Conservation (phyloP, 177 flowering plant species). For the Vitis hybrid region DNA sequence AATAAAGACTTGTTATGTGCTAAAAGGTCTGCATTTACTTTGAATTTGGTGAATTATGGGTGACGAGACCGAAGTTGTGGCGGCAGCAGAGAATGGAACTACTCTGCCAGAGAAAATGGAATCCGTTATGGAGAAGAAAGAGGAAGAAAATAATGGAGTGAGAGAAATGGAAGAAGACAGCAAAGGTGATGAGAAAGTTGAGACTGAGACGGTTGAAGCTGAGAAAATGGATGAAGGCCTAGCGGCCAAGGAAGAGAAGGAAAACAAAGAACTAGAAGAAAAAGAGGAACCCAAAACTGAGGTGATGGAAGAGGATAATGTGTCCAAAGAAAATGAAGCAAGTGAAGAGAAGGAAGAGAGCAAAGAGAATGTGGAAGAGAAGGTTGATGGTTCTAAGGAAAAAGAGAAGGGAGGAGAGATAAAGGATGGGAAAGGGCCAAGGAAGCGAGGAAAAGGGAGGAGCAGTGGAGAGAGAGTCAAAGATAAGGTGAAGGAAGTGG, state of each 20-base stretch:
- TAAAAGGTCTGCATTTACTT: not conserved
- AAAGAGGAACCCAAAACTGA: slow-evolving; percentile 4
- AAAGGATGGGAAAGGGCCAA: slow-evolving; percentile 30
- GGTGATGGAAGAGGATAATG: slow-evolving; percentile 8
- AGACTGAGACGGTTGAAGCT: not conserved
- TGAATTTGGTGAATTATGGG: slow-evolving; percentile 36
- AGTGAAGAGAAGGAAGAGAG: slow-evolving; percentile 13
- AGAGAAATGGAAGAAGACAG: slow-evolving; percentile 33
- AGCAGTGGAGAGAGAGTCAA: slow-evolving; percentile 25
- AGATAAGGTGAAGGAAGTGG: slow-evolving; percentile 24
- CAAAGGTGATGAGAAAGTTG: slow-evolving; percentile 19
- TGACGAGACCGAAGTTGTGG: slow-evolving; percentile 33
- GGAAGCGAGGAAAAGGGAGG: slow-evolving; percentile 26
- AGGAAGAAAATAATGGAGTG: slow-evolving; percentile 25
- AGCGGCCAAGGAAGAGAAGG: slow-evolving; percentile 10
- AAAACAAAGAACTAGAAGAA: slow-evolving; percentile 11
- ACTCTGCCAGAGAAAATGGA: slow-evolving; percentile 19
- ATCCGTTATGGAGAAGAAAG: slow-evolving; percentile 22
- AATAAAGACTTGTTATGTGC: too few relatives aligned
- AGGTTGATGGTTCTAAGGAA: slow-evolving; percentile 13
- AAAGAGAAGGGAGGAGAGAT: slow-evolving; percentile 18
- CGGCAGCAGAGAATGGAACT: slow-evolving; percentile 31
- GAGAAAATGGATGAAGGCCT: slow-evolving; percentile 11
- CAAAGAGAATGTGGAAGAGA: slow-evolving; percentile 11
- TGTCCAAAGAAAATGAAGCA: slow-evolving; percentile 9